Conservation (phyloP, 495 filamentous ascomycete species). For the Trichoderma virens region DNA sequence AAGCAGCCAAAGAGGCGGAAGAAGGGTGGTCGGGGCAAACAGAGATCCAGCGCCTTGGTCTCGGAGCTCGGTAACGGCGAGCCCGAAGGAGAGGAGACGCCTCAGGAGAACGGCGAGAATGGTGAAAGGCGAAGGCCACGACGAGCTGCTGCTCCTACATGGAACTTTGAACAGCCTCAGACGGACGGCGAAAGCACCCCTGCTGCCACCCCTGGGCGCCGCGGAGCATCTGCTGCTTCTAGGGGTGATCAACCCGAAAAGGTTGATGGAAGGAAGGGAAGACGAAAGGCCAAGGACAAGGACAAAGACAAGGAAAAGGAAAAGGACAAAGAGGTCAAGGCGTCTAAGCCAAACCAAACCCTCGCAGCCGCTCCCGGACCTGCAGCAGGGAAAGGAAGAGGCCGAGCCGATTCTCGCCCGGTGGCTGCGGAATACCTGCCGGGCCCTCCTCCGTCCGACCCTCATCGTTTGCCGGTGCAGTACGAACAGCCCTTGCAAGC, state of each 20-base stretch:
- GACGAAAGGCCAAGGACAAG: conserved; percentile 22
- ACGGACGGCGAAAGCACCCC: conserved; percentile 44
- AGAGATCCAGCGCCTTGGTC: conserved; percentile 68
- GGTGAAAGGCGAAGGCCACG: conserved; percentile 44
- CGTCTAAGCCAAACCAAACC: conserved; percentile 33
- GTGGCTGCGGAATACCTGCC: background rate
- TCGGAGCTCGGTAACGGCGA: conserved; percentile 60
- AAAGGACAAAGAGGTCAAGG: conserved; percentile 33
- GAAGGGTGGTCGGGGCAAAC: conserved; percentile 47
- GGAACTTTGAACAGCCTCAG: conserved; percentile 35
- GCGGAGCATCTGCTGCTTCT: conserved; percentile 35
- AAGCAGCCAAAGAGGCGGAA: conserved; percentile 59
- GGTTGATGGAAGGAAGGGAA: conserved; percentile 36
- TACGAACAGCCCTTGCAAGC: conserved; percentile 12
- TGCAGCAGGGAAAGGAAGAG: conserved; percentile 16
- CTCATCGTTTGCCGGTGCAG: background rate
- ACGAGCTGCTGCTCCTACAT: conserved; percentile 47
- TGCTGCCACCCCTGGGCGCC: conserved; percentile 39
- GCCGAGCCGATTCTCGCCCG: background rate
- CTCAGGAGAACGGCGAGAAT: conserved; percentile 41
- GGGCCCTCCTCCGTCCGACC: background rate
- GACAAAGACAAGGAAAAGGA: conserved; percentile 49
- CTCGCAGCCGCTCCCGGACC: conserved; percentile 34
- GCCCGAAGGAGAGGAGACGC: conserved; percentile 44
- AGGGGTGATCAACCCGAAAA: conserved; percentile 52